Percentiles rank a stretch among this genome's conserved stretches.
phyloP scores from a whole-genome alignment of 352 stramenopile species.

The Globisporangium polare region DNA sequence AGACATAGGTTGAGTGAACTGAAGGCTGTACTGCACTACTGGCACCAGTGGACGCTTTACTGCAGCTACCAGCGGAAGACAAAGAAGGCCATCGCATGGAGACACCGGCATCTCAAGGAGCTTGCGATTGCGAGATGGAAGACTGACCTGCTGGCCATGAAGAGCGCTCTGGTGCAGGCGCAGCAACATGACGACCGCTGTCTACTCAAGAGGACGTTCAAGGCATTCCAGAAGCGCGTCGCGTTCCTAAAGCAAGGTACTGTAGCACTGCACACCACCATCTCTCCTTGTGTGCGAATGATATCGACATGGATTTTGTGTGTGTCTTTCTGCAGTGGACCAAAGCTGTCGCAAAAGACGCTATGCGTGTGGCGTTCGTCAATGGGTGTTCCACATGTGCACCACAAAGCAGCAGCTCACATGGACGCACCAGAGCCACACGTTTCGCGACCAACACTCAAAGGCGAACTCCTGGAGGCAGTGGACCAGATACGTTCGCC shows the following conservation, averaged over 20 bases:
- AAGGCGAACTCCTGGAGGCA: constrained; percentile 10
- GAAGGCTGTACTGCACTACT: constrained; percentile 3
- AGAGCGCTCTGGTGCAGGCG: background rate
- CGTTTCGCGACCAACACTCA: background rate
- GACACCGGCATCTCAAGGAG: background rate
- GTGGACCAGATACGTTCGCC: constrained; percentile 18
- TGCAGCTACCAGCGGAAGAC: constrained; percentile 6
- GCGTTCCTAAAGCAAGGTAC: constrained; percentile 15
- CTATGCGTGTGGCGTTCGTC: background rate
- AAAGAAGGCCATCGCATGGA: constrained; percentile 11
- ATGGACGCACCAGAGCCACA: constrained; percentile 1
- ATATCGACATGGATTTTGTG: background rate
- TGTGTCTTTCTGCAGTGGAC: constrained; percentile 8
- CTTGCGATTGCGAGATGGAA: background rate
- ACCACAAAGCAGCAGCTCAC: background rate
- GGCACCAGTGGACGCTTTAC: constrained; percentile 5
- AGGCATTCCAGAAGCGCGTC: background rate
- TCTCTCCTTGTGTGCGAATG: background rate
- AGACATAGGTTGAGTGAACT: constrained; percentile 13
- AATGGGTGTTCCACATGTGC: constrained; percentile 17
- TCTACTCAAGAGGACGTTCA: constrained; percentile 1
- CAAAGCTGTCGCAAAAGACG: background rate
- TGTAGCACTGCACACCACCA: background rate
- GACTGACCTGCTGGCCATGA: background rate
- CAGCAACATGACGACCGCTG: background rate